phyloP scores from a whole-genome alignment of 495 filamentous ascomycete genomes.

The Trichocladium antarcticum region DNA sequence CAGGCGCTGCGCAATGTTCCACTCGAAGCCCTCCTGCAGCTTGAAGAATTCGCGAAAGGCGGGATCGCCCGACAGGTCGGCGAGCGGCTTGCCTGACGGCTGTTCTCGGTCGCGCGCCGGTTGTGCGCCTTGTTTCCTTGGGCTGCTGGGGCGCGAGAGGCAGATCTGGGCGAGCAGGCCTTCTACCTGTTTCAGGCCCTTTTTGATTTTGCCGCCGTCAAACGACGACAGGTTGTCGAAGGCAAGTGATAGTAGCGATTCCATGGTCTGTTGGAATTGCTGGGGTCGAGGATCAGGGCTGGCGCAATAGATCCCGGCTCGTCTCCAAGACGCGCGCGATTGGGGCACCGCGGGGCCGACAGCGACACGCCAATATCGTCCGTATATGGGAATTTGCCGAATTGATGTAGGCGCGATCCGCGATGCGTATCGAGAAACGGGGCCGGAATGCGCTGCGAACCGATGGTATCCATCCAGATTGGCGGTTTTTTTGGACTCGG shows the following conservation, averaged over 20 bases:
- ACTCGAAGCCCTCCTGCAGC: slow-evolving; percentile 92
- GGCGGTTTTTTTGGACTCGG: slow-evolving; percentile 2
- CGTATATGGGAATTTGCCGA: too few relatives aligned
- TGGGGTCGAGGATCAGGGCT: background rate
- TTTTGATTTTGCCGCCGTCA: slow-evolving; percentile 76
- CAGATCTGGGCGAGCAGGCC: slow-evolving; percentile 94
- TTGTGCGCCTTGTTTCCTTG: slow-evolving; percentile 21
- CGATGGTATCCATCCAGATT: background rate
- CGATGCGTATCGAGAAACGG: too few relatives aligned
- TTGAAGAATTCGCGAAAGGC: slow-evolving; percentile 96
- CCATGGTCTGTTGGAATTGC: slow-evolving; percentile 48
- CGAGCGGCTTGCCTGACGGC: slow-evolving; percentile 48
- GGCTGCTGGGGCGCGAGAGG: slow-evolving; percentile 47
- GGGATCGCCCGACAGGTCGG: slow-evolving; percentile 65
- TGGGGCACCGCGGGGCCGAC: background rate
- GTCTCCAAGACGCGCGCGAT: too few relatives aligned
- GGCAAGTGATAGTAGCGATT: slow-evolving; percentile 79
- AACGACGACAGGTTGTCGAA: slow-evolving; percentile 96
- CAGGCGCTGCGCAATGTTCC: slow-evolving; percentile 86
- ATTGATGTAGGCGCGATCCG: too few relatives aligned
- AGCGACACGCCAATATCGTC: background rate
- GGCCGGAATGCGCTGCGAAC: too few relatives aligned
- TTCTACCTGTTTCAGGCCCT: slow-evolving; percentile 90
- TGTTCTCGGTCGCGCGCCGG: slow-evolving; percentile 4
- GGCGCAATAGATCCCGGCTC: background rate